Percentiles rank a stretch among this genome's conserved stretches.
Evolutionary conservation across 352 stramenopile species (phyloP).

Genomic region (Aphanomyces invadans): DNA sequence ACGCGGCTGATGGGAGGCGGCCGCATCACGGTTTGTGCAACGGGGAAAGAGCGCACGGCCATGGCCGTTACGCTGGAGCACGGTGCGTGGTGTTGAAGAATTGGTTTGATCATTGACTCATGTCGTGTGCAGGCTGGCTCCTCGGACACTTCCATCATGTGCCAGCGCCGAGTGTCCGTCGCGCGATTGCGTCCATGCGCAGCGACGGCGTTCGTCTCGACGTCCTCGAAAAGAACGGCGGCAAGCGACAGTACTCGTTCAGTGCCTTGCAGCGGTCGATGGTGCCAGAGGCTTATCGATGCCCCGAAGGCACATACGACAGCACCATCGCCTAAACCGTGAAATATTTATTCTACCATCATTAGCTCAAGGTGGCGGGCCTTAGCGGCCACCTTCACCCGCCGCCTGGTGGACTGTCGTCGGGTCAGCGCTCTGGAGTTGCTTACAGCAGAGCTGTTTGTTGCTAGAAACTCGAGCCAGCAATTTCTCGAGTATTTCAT

Average conservation of each 20-base stretch:
- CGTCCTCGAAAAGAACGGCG: slow-evolving; percentile 68
- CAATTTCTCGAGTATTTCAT: too few relatives aligned
- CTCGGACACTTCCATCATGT: neutral
- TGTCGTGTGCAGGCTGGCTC: neutral
- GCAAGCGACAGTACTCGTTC: slow-evolving; percentile 69
- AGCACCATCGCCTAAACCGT: slow-evolving; percentile 43
- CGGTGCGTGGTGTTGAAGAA: slow-evolving; percentile 4
- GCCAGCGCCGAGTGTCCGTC: slow-evolving; percentile 12
- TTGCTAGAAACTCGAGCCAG: too few relatives aligned
- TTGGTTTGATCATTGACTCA: neutral
- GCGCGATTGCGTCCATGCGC: slow-evolving; percentile 65
- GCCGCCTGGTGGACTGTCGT: too few relatives aligned
- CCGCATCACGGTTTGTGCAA: slow-evolving; percentile 92
- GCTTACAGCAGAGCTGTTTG: too few relatives aligned
- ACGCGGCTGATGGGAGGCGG: slow-evolving; percentile 82
- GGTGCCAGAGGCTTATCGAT: slow-evolving; percentile 67
- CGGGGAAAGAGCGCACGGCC: slow-evolving; percentile 91
- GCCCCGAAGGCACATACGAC: slow-evolving; percentile 73
- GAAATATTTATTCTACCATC: slow-evolving; percentile 1
- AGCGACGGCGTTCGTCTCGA: slow-evolving; percentile 65
- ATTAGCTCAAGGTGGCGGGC: too few relatives aligned
- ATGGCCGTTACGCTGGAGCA: slow-evolving; percentile 96
- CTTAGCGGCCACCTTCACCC: too few relatives aligned
- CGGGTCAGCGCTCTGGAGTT: too few relatives aligned
- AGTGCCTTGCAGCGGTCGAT: slow-evolving; percentile 68